Evolutionary conservation across 2,329 filamentous ascomycete species (phyloP), one percentile per base, ranked within the genome.

Genomic region (Fusarium torulosum): DNA sequence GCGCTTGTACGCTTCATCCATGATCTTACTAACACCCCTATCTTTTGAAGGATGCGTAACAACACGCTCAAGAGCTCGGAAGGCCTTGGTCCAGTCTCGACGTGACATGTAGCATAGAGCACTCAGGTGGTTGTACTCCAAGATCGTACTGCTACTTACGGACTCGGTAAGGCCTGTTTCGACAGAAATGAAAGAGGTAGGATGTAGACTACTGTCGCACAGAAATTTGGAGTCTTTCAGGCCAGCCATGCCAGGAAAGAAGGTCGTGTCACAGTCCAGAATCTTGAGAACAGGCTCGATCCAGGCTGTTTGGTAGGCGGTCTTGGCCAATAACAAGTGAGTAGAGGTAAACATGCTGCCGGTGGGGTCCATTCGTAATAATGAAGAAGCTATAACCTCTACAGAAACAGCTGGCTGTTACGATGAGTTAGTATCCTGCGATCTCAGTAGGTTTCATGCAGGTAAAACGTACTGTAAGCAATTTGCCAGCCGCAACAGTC

Each of bases 1-100:
- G 78, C 95, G 96, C 80, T 95, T 96, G 82, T 97, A 95, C 7
- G 93, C 92, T 69, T 97, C 93, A 6, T 91, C 83, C 91, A 96
- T 96, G 50, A 96, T 84, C 75, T 89, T 90, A 77, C 90, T 95
- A 14, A 88, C 83, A 35, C 87, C 84, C 31, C 84, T 81, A 20
- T 89, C 89, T 51, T 82, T 83, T 1, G 84, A 82, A 1, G 94
- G 92, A 58, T 90, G 89, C 4, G 89, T 86, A 35, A 97, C 82
- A 42, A 88, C 86, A 59, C 87, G 84, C 69, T 88, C 86, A 25
- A 94, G 83, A 29, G 89, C 88, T 37, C 83, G 83, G 17, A 84
- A 79, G 1, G 91, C 90, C 58, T 85, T 85, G 19, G 78, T 74
- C 90, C 91, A 94, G 63, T 88, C 79, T 59, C 85, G 82, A 49